Evolutionary conservation across 306 rosid species (phyloP), one percentile per base, ranked within the genome.

Genomic region (Mucuna pruriens): DNA sequence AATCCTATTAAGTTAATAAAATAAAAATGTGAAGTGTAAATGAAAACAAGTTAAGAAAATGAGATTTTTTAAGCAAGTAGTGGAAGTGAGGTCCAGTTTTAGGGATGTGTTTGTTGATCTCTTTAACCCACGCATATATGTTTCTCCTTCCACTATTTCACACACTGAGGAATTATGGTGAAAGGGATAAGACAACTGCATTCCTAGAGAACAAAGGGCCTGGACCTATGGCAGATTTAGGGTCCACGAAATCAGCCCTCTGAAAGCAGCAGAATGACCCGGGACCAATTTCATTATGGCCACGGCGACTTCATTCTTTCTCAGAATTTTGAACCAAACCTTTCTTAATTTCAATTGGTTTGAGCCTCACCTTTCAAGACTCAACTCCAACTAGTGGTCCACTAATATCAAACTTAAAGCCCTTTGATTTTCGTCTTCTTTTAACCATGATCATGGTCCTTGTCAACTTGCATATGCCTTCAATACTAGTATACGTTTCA

Each of bases 181-280:
- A 89, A 88, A 85, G 89, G 66, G 90, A 91, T 58, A 79, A 84
- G 48, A 82, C 92, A 85, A 8, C 45, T 51, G 88, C 69, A 90
- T 89, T 88, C 92, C 89, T 69, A 58, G 79, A 80, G 84, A 58
- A 72, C 75, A 83, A 85, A 76, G 85, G 63, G 87, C 70, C 83
- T 86, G 89, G 88, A 76, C 88, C 88, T 86, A 61, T 71, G 13
- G 20, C 29, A 58, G 84, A 82, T 83, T 90, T 49, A 70, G 87
- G 94, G 98, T 84, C 97, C 98, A 92, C 91, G 65, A 89, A 90
- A 90, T 90, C 94, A 71, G 80, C 69, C 74, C 67, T 60, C 40
- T 33, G 52, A 75, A 67, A 34, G 71, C 38, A 85, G 57, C 71
- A 51, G 25, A 78, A 54, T 74, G 46, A 34, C 31, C 38, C 12